Evolutionary conservation across 169 alveolate species (phyloP).

Genomic region (Cryptosporidium sp.): DNA sequence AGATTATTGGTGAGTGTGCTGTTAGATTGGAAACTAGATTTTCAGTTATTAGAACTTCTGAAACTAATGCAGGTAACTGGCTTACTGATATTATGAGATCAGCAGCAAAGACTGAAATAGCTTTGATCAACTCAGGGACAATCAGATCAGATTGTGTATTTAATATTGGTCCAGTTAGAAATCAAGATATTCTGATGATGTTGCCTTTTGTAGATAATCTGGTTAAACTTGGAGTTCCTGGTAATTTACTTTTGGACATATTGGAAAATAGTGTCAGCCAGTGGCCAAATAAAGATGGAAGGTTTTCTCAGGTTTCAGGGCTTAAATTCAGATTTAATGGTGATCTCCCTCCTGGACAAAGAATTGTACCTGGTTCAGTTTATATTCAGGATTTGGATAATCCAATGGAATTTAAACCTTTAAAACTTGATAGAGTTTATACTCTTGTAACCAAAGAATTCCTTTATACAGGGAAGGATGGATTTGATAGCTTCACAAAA

Average conservation of each 20-base stretch:
- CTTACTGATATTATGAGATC: slow-evolving; percentile 86
- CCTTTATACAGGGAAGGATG: slow-evolving; percentile 75
- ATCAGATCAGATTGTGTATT: slow-evolving; percentile 87
- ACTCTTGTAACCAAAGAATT: slow-evolving; percentile 78
- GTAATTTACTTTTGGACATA: slow-evolving; percentile 78
- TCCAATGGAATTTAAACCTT: slow-evolving; percentile 54
- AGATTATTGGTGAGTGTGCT: slow-evolving; percentile 82
- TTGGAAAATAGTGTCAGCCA: slow-evolving; percentile 86
- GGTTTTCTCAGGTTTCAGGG: slow-evolving; percentile 88
- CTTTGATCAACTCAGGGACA: slow-evolving; percentile 89
- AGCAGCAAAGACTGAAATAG: slow-evolving; percentile 85
- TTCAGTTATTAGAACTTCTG: slow-evolving; percentile 83
- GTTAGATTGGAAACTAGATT: slow-evolving; percentile 87
- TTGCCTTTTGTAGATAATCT: slow-evolving; percentile 88
- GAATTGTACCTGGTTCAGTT: slow-evolving; percentile 80
- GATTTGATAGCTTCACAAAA: slow-evolving; percentile 62
- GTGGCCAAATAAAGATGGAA: slow-evolving; percentile 89
- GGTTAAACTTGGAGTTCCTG: slow-evolving; percentile 82
- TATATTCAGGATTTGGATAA: slow-evolving; percentile 46
- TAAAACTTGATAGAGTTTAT: slow-evolving; percentile 76
- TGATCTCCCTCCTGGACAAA: slow-evolving; percentile 79
- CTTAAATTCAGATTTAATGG: slow-evolving; percentile 71
- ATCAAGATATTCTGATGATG: slow-evolving; percentile 82
- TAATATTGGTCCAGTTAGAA: slow-evolving; percentile 83
- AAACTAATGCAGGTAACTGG: slow-evolving; percentile 87